phyloP scores from a whole-genome alignment of 2,329 filamentous ascomycete genomes.

The Nemania sp. region DNA sequence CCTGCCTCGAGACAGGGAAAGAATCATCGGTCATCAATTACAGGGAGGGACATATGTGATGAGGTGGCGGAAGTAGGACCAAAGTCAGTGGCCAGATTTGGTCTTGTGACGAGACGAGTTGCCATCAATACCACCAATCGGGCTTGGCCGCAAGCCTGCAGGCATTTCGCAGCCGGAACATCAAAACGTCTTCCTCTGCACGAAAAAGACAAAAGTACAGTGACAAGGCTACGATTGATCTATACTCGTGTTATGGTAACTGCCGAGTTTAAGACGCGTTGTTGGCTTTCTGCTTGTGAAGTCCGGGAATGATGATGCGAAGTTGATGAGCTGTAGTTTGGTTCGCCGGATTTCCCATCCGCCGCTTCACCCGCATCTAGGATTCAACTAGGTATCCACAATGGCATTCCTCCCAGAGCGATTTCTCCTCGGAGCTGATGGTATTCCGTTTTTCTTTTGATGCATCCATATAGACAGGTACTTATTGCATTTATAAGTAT shows the following conservation, averaged over 20 bases:
- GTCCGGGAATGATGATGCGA: no score
- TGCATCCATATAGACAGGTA: neutral
- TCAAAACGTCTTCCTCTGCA: slow-evolving; percentile 4
- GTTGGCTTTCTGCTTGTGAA: no score
- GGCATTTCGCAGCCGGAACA: slow-evolving; percentile 13
- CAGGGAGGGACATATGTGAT: neutral
- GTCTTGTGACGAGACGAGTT: slow-evolving; percentile 15
- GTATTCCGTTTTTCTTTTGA: neutral
- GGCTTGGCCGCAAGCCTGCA: slow-evolving; percentile 24
- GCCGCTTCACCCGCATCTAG: neutral
- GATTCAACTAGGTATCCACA: neutral
- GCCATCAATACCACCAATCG: slow-evolving; percentile 6
- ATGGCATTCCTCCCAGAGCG: neutral
- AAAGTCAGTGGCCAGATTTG: neutral
- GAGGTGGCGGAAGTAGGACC: slow-evolving; percentile 9
- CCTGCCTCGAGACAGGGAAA: neutral
- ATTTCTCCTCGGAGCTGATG: slow-evolving; percentile 1
- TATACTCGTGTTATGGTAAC: no score
- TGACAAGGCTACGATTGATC: slow-evolving; percentile 1
- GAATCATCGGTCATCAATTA: neutral
- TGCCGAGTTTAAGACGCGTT: no score
- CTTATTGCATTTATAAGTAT: neutral
- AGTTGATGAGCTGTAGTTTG: neutral
- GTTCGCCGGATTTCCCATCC: slow-evolving; percentile 1
- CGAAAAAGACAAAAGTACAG: slow-evolving; percentile 12